A percentile compares a stretch with the other conserved stretches of the same genome.
Conservation (phyloP, 129 eudicot species). For the Arctium minus region DNA sequence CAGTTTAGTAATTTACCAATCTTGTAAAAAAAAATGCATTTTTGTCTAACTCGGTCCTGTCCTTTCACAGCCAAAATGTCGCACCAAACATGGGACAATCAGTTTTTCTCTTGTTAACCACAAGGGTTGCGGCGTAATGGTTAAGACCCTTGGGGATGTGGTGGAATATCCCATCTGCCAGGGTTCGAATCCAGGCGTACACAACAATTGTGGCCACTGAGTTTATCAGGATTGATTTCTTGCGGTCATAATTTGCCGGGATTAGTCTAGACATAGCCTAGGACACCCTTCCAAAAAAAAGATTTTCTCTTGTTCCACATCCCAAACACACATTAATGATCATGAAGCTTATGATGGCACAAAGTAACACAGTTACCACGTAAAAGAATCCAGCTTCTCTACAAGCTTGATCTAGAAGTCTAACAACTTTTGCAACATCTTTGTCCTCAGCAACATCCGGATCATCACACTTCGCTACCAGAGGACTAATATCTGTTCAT, state of each 20-base stretch:
- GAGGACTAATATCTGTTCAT: slow-evolving; percentile 62
- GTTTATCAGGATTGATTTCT: too few species aligned
- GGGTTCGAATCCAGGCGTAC: too few species aligned
- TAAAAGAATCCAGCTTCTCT: slow-evolving; percentile 95
- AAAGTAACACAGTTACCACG: slow-evolving; percentile 43
- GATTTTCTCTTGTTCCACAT: not conserved
- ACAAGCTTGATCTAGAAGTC: slow-evolving; percentile 72
- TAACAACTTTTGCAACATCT: slow-evolving; percentile 59
- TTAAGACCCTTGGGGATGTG: too few species aligned
- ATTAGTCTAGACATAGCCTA: too few species aligned
- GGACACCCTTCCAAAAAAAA: too few species aligned
- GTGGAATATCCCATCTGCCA: too few species aligned
- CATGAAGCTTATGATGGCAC: not conserved
- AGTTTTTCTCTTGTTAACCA: not conserved
- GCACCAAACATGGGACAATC: not conserved
- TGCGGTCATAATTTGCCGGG: too few species aligned
- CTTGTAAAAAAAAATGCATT: not conserved
- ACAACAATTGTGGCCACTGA: too few species aligned
- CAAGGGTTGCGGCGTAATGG: too few species aligned
- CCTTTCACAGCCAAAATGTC: not conserved
- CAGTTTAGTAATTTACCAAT: not conserved
- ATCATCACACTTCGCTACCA: slow-evolving; percentile 81
- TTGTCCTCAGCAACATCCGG: slow-evolving; percentile 45
- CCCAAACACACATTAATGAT: not conserved
- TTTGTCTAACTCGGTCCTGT: not conserved